Evolutionary conservation across 2,329 filamentous ascomycete genomes (phyloP), one percentile per base, ranked within the genome.

Genomic region (Aspergillus sp.): DNA sequence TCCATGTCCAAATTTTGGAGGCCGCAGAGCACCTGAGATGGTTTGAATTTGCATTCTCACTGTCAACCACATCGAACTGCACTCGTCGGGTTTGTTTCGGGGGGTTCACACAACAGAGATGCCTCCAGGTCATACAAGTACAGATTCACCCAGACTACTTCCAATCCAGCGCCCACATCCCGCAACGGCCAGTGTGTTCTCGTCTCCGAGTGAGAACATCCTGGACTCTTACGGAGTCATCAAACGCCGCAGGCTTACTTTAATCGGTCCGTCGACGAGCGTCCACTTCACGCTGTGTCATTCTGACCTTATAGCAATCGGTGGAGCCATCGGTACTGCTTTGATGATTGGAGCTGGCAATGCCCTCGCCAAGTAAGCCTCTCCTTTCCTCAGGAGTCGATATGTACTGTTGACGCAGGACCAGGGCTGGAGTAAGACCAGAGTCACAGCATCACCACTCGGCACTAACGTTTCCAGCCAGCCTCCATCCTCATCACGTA

Each of bases 401-500:
- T 42, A 13, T n/a, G 4, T 20, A 11, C n/a, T 22, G 19, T 20
- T 42, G 40, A 42, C 40, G 6, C 11, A n/a, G 16, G 2, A 13
- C 9, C 19, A 73, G 69, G 58, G 69, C 69, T 59, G 70, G 70
- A 38, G 70, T 73, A 67, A 60, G 68, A 71, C 5, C 24, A 52
- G 43, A 35, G 22, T 49, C 33, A 38, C 35, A 17, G 16, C 1
- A n/a, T 38, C 4, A 2, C 14, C 14, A 38, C 14, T 8, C 35
- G 16, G 35, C 3, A n/a, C 40, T 42, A 11, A 42, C 40, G 5
- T 19, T 17, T 22, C 11, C 54, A 71, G 60, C 74, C 74, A 17
- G 74, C 65, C 11, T 63, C 73, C 3, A 68, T 77, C 36, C 62
- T 76, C 20, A 76, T 76, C 43, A 72, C 72, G 4, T 77, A 76